phyloP scores from a whole-genome alignment of 345 rosid species.

The Cardamine occulta region DNA sequence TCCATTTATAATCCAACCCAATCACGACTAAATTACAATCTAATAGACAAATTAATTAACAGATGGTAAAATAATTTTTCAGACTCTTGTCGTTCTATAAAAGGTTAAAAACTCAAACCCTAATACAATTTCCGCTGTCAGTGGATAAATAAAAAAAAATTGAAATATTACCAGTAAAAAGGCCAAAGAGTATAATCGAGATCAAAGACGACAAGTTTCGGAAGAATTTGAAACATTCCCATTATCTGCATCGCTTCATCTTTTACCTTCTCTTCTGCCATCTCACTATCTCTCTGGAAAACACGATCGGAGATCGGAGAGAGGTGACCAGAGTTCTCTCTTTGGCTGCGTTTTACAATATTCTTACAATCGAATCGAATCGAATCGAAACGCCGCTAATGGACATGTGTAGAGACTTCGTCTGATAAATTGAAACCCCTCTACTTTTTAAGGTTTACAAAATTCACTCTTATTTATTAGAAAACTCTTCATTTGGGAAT shows the following conservation, averaged over 20 bases:
- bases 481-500: not conserved
- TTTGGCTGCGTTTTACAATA: too few species aligned
- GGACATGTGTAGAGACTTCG: not conserved
- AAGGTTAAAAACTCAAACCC: not conserved
- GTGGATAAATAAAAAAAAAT: not conserved
- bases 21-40: too few species aligned
- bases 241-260: conserved; percentile 60
- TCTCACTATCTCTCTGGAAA: too few species aligned
- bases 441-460: not conserved
- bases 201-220: conserved; percentile 73
- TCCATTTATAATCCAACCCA: too few species aligned
- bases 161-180: conserved; percentile 65
- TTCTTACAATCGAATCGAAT: not conserved
- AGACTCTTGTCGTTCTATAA: too few species aligned
- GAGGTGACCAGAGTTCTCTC: too few species aligned
- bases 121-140: not conserved
- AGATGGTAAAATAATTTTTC: not conserved
- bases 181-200: conserved; percentile 93
- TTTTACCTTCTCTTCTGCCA: conserved; percentile 67
- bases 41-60: too few species aligned
- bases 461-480: not conserved
- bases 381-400: not conserved
- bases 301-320: too few species aligned
- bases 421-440: not conserved
- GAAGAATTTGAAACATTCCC: conserved; percentile 65